Evolutionary conservation across 768 basidiomycete species (phyloP).

Genomic region (Scleroderma bovista): DNA sequence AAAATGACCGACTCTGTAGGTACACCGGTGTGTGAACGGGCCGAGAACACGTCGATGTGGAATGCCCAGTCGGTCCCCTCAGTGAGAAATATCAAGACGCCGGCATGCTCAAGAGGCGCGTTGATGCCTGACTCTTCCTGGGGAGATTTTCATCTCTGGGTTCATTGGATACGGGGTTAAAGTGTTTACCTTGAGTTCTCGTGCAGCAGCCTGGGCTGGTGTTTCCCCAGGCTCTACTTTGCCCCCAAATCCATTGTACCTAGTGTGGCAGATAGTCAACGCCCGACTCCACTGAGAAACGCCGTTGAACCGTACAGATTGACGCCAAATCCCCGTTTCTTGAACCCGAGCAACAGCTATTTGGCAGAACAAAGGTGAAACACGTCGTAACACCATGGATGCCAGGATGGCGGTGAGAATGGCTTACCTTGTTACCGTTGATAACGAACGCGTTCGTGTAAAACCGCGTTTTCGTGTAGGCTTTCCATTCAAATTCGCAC

Average conservation of each 20-base stretch:
- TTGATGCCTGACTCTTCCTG: slow-evolving; percentile 83
- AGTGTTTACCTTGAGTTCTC: slow-evolving; percentile 58
- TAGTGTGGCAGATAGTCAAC: slow-evolving; percentile 23
- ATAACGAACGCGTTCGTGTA: slow-evolving; percentile 74
- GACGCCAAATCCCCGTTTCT: slow-evolving; percentile 73
- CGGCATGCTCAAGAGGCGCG: slow-evolving; percentile 57
- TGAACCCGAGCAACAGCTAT: slow-evolving; percentile 71
- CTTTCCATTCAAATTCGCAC: slow-evolving; percentile 41
- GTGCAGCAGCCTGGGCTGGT: slow-evolving; percentile 59
- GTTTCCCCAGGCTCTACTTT: slow-evolving; percentile 79
- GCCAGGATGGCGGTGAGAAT: too few species aligned
- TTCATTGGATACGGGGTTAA: background rate
- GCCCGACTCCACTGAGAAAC: background rate
- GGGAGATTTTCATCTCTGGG: background rate
- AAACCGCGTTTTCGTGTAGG: slow-evolving; percentile 34
- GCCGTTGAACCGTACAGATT: slow-evolving; percentile 37
- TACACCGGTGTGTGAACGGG: slow-evolving; percentile 51
- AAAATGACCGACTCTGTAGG: slow-evolving; percentile 54
- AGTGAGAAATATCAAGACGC: slow-evolving; percentile 58
- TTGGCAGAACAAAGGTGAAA: background rate
- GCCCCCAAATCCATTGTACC: slow-evolving; percentile 88
- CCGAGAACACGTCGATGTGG: slow-evolving; percentile 69
- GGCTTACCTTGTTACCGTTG: slow-evolving; percentile 43
- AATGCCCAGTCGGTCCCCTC: slow-evolving; percentile 54
- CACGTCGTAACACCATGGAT: too few species aligned